Evolutionary conservation across 805 yeast species (phyloP), one percentile per base, ranked within the genome.

Genomic region (Sugiyamaella boreocaroliniensis): DNA sequence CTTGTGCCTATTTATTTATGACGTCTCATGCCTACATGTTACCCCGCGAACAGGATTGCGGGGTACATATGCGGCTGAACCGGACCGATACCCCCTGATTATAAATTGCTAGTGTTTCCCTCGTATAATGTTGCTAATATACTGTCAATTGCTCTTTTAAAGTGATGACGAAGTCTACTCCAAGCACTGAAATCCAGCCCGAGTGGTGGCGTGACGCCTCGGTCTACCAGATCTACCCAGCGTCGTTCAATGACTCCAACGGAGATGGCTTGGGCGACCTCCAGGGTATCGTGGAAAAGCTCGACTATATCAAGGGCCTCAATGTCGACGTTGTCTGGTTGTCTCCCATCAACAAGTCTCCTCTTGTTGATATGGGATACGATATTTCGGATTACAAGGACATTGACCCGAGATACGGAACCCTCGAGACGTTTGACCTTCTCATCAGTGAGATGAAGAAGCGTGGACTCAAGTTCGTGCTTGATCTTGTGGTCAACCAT

Each of bases 331-430:
- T 76, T 14, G 67, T 80, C 42, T 80, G 84, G 85, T 63, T 80
- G 50, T 76, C 78, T 22, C 85, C 84, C 19, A 76, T 77, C 70
- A 79, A 72, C 66, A 80, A 76, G 55, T 76, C 81, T 2, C 84
- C 84, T 5, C 80, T 77, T 62, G 77, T 74, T 49, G 85, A 80
- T 62, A 79, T 80, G 83, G 85, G 85, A 3, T 80, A 79, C 61
- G 84, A 80, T 59, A 77, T 80, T 60, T 66, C 77, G 16, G 75
- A 80, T 65, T 80, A 80, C 66, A 73, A 77, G 63, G 72, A 65
- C 20, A 73, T 80, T 41, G 74, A 79, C 64, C 75, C 77, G 14
- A 68, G 70, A 54, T 80, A 77, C 64, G 85, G 85, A 40, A 72
- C 81, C 12, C 62, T 78, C 65, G 75, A 75, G 54, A 82, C 78